Conservation (phyloP, 1,139 yeast genomes). For the Debaryomyces robertsiae region DNA sequence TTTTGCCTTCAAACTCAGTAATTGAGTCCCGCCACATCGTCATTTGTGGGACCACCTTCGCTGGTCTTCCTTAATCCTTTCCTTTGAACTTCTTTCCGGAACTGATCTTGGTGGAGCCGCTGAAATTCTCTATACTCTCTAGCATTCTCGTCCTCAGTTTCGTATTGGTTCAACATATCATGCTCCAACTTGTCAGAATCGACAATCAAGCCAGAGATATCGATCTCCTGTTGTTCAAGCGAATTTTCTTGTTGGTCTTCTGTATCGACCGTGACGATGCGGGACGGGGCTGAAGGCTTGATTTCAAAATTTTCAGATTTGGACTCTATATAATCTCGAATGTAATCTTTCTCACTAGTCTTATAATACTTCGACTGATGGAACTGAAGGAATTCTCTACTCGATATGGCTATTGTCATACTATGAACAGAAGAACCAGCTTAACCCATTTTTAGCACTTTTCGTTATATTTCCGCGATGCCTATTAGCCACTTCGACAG, state of each 20-base stretch:
- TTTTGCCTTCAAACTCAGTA: conserved; percentile 1
- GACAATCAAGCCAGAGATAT: conserved; percentile 18
- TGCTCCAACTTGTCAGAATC: conserved; percentile 23
- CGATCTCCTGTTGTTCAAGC: conserved; percentile 5
- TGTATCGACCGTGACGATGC: too few species aligned
- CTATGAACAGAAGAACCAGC: background rate
- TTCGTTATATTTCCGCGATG: too few species aligned
- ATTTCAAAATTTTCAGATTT: conserved; percentile 12
- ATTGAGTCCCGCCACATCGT: background rate
- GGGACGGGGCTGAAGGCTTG: background rate
- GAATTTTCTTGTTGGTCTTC: background rate
- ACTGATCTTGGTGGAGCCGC: conserved; percentile 23
- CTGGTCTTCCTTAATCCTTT: conserved; percentile 19
- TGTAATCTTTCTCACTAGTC: conserved; percentile 6
- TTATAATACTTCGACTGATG: conserved; percentile 11
- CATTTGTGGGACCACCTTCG: background rate
- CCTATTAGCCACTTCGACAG: too few species aligned
- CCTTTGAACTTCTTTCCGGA: conserved; percentile 26
- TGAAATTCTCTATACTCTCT: conserved; percentile 23
- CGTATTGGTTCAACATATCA: conserved; percentile 12
- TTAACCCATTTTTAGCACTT: too few species aligned
- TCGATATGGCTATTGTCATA: conserved; percentile 12
- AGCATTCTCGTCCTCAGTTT: conserved; percentile 16
- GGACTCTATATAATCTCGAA: conserved; percentile 14
- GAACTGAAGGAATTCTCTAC: conserved; percentile 12